Evolutionary conservation across 225 moss, liverwort and hornwort genomes (phyloP).

Genomic region (Marchantia paleacea): DNA sequence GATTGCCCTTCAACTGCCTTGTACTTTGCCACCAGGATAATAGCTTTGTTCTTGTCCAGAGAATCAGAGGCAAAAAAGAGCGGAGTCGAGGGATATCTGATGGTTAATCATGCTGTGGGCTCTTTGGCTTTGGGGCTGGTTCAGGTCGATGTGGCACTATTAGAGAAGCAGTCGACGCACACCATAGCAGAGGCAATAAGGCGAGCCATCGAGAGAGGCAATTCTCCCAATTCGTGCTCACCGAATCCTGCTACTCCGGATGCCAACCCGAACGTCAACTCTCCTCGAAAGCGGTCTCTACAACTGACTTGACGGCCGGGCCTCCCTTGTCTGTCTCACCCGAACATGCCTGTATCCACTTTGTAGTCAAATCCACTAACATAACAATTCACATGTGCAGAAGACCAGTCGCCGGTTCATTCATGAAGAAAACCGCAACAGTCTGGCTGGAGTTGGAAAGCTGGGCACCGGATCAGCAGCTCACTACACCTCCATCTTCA

Average conservation of each 20-base stretch:
- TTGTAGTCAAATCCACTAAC: background rate
- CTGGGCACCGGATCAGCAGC: background rate
- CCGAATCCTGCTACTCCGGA: conserved; percentile 30
- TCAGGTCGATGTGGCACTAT: conserved; percentile 32
- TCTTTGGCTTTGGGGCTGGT: background rate
- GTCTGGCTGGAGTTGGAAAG: background rate
- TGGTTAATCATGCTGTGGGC: background rate
- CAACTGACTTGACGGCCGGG: conserved; percentile 11
- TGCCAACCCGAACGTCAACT: conserved; percentile 17
- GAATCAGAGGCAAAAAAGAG: too few species aligned
- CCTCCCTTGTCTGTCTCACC: background rate
- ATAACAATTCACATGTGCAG: background rate
- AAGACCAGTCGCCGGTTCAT: background rate
- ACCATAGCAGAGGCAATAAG: conserved; percentile 32
- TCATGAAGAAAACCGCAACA: background rate
- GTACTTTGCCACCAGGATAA: too few species aligned
- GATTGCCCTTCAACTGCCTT: too few species aligned
- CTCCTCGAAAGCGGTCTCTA: conserved; percentile 14
- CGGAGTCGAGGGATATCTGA: too few species aligned
- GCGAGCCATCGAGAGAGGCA: conserved; percentile 24
- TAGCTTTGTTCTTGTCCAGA: too few species aligned
- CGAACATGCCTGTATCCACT: background rate
- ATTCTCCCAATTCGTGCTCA: conserved; percentile 18
- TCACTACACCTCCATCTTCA: background rate
- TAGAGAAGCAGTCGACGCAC: conserved; percentile 35